A percentile compares a stretch with the other conserved stretches of the same genome.
These are phyloP conservation scores for Pyronema omphalodes DNA, from an alignment of 495 filamentous ascomycete species.

Conservation along the genomic window DNA sequence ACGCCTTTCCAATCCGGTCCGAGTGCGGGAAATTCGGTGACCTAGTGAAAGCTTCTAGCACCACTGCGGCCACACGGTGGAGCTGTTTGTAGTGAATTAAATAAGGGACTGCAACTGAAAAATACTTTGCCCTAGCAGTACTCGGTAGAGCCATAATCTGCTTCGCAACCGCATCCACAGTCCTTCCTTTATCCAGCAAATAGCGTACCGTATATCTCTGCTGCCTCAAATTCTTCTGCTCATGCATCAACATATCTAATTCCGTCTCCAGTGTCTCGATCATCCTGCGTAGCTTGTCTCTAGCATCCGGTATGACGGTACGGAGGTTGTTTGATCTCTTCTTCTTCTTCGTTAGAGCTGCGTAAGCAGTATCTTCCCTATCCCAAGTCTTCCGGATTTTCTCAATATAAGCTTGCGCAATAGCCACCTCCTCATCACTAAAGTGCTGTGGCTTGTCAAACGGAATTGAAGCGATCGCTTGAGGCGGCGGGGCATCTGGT, in stretches of 20 bases:
- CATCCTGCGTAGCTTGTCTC: not conserved
- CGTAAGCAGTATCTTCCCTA: not conserved
- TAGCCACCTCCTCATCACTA: not conserved
- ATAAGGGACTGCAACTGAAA: not conserved
- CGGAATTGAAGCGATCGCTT: too few species aligned
- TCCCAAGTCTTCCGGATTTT: not conserved
- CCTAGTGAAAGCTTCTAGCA: not conserved
- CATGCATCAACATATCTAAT: not conserved
- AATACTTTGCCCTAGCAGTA: not conserved
- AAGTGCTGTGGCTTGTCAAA: not conserved
- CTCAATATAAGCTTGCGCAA: not conserved
- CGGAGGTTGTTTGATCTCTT: not conserved
- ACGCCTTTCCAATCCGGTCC: not conserved
- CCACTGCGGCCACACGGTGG: not conserved
- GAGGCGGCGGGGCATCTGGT: too few species aligned
- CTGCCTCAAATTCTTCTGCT: not conserved
- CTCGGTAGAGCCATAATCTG: not conserved
- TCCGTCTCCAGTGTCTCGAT: not conserved
- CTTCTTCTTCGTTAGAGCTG: not conserved
- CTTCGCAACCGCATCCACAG: not conserved
- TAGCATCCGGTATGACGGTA: not conserved
- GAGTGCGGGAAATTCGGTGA: not conserved
- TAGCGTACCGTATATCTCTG: not conserved
- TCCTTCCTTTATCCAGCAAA: not conserved
- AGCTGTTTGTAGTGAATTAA: slow-evolving; percentile 2